Evolutionary conservation across 2,329 filamentous ascomycete species (phyloP), one percentile per base, ranked within the genome.

Genomic region (Ilyonectria robusta): DNA sequence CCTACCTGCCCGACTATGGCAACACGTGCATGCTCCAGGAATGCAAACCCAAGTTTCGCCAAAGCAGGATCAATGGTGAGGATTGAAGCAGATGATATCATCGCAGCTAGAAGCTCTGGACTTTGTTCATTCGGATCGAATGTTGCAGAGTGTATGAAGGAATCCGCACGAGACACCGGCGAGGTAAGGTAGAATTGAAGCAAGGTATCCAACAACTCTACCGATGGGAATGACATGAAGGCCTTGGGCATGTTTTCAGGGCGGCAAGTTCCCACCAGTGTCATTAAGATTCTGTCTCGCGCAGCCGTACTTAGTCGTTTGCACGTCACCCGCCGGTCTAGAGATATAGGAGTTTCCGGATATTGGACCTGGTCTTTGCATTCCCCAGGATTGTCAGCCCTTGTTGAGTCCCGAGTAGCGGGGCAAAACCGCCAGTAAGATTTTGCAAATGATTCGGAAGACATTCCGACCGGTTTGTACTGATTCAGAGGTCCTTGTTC

Each of bases 111-210:
- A 2, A 60, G 35, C 47, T 60, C 58, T 23, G 58, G 58, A 15
- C 58, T 51, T 17, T 53, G 23, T 6, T 53, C 19, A 7, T 60
- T 60, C 1, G 58, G 58, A 33, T 60, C 48, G 17, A 60, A 60
- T 11, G 47, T 60, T 8, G 58, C 47, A 31, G 47, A 13, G 10
- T 60, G 58, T 17, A 60, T 53, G 13, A 60, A 60, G 11, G 35
- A 51, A 10, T 40, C 35, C 4, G 47, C 58, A 4, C 37, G 58
- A 13, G 58, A 60, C 6, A 60, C 47, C 5, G 58, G 33, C 7
- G 58, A 60, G 17, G 58, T 53, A 11, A 60, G 47, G 21, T 60
- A 60, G 9, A 42, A 60, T 29, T 60, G 58, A 3, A 60, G 31
- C 9, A 60, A n/a, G 0, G 47, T 42, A 40, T 60, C 47, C 46